A percentile compares a stretch with the other conserved stretches of the same genome.
Evolutionary conservation across 2,329 filamentous ascomycete genomes (phyloP).

Genomic region (Knufia petricola): DNA sequence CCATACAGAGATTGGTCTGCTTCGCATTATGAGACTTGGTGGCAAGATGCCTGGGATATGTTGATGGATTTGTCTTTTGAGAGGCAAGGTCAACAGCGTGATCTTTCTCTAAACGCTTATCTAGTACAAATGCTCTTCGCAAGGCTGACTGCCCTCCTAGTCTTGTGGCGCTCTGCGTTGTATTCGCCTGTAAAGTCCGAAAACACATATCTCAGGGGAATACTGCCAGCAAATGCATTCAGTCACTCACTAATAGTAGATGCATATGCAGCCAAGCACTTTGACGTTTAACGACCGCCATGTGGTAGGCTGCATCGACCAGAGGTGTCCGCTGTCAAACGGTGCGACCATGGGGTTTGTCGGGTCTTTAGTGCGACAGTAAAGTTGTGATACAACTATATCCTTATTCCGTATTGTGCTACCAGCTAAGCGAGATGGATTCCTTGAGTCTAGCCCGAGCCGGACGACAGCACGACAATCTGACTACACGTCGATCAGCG

Average conservation of each 20-base stretch:
- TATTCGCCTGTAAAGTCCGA: background rate
- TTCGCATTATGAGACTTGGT: background rate
- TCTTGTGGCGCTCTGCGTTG: too few species aligned
- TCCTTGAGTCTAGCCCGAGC: too few species aligned
- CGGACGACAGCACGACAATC: too few species aligned
- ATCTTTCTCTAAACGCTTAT: background rate
- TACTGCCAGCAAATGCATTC: background rate
- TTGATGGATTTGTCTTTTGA: too few species aligned
- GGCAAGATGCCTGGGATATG: background rate
- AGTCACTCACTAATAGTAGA: background rate
- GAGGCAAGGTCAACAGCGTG: too few species aligned
- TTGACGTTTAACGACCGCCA: background rate
- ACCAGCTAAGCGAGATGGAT: background rate
- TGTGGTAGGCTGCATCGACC: background rate
- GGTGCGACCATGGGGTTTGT: background rate
- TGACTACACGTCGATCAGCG: too few species aligned
- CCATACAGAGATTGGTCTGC: background rate
- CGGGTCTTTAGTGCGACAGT: background rate
- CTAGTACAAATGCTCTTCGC: too few species aligned
- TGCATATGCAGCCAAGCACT: background rate
- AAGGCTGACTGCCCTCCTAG: too few species aligned
- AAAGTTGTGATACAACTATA: background rate
- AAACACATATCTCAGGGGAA: background rate
- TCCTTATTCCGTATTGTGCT: background rate
- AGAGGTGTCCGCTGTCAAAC: slow-evolving; percentile 9